Evolutionary conservation across 345 rosid genomes (phyloP).

Genomic region (Psidium guajava): DNA sequence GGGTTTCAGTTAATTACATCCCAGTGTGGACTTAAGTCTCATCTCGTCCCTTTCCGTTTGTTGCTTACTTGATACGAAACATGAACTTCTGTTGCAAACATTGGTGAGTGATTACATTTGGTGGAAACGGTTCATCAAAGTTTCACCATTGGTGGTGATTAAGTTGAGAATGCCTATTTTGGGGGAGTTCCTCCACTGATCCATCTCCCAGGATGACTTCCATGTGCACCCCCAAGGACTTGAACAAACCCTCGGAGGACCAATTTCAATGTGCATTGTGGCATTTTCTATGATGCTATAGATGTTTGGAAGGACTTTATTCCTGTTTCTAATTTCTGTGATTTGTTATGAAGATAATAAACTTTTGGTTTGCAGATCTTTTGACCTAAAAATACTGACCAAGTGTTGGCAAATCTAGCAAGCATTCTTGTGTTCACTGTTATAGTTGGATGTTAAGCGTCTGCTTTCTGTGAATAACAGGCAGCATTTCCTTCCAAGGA

Average conservation of each 20-base stretch:
- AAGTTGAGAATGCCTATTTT: background rate
- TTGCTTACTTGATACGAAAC: background rate
- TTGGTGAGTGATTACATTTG: background rate
- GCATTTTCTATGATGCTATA: background rate
- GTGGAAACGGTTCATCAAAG: background rate
- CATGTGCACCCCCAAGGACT: background rate
- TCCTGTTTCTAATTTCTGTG: background rate
- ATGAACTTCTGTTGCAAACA: background rate
- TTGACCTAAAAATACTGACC: background rate
- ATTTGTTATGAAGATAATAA: background rate
- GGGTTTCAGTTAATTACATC: background rate
- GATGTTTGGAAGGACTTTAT: background rate
- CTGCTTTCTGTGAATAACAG: slow-evolving; percentile 28
- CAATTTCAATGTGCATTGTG: background rate
- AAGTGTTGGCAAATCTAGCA: background rate
- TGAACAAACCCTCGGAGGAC: background rate
- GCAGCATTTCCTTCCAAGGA: slow-evolving; percentile 90
- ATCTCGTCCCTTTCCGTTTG: background rate
- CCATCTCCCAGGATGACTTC: background rate
- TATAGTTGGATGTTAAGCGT: slow-evolving; percentile 7
- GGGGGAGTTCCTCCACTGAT: background rate
- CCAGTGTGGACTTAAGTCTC: background rate
- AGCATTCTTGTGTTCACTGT: background rate
- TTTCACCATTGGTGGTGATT: background rate
- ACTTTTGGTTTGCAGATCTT: background rate